Percentiles rank a stretch among this genome's conserved stretches.
phyloP scores from a whole-genome alignment of 2,329 filamentous ascomycete genomes.

The Tolypocladium tundrense region DNA sequence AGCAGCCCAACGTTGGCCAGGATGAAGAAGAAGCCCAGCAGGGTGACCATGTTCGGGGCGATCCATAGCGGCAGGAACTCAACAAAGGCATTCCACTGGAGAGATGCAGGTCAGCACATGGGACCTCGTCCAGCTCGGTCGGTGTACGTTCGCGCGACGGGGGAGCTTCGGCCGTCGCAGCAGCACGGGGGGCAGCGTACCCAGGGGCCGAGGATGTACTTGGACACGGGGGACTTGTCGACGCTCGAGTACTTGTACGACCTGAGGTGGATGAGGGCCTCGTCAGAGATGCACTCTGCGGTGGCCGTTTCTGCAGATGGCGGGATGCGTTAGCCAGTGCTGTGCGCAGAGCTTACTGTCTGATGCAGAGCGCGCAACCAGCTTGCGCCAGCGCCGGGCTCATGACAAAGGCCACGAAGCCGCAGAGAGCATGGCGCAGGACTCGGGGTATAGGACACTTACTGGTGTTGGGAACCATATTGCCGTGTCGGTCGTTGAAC shows the following conservation, averaged over 20 bases:
- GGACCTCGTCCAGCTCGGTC: background rate
- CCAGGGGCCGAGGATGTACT: constrained; percentile 91
- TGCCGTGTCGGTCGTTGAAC: constrained; percentile 17
- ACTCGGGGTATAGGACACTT: constrained; percentile 3
- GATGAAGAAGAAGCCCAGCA: constrained; percentile 92
- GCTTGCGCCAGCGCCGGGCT: background rate
- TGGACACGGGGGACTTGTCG: constrained; percentile 87
- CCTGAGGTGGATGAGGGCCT: constrained; percentile 82
- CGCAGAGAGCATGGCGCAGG: background rate
- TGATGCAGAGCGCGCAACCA: background rate
- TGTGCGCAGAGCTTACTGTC: background rate
- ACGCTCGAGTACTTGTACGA: constrained; percentile 96
- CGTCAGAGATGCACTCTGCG: constrained; percentile 73
- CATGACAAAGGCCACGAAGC: background rate
- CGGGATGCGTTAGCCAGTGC: constrained; percentile 1
- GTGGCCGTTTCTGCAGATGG: constrained; percentile 33
- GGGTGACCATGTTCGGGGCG: constrained; percentile 93
- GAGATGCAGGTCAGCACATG: background rate
- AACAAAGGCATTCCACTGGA: constrained; percentile 92
- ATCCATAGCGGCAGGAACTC: constrained; percentile 90
- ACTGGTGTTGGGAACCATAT: constrained; percentile 24
- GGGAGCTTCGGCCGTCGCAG: constrained; percentile 2
- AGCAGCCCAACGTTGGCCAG: constrained; percentile 68
- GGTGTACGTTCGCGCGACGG: background rate
- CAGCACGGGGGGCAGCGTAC: constrained; percentile 37